Conservation (phyloP, 306 rosid species). For the Myrica gale region DNA sequence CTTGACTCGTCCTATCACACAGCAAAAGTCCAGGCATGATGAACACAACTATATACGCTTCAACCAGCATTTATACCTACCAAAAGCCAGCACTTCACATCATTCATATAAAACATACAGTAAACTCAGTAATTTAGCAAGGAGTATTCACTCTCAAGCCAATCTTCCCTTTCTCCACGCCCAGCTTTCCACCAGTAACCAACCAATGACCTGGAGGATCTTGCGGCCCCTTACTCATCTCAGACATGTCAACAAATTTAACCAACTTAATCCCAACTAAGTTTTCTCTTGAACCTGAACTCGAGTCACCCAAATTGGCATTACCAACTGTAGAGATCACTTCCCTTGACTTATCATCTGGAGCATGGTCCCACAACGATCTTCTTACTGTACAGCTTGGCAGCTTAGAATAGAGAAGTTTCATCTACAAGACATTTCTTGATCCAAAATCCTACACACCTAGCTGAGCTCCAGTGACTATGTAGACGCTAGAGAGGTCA, state of each 20-base stretch:
- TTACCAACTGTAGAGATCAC: slow-evolving; percentile 22
- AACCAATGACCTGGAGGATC: slow-evolving; percentile 88
- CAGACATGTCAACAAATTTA: slow-evolving; percentile 55
- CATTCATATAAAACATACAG: slow-evolving; percentile 31
- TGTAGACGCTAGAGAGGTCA: slow-evolving; percentile 53
- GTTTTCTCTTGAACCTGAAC: slow-evolving; percentile 44
- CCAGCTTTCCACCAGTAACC: slow-evolving; percentile 87
- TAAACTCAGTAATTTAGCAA: slow-evolving; percentile 62
- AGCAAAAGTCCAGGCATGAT: slow-evolving; percentile 25
- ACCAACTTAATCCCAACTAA: slow-evolving; percentile 46
- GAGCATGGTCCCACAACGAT: slow-evolving; percentile 74
- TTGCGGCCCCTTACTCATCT: slow-evolving; percentile 65
- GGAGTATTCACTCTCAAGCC: slow-evolving; percentile 73
- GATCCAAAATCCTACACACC: slow-evolving; percentile 91
- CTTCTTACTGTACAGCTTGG: slow-evolving; percentile 74
- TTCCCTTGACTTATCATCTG: slow-evolving; percentile 36
- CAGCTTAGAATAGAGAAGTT: slow-evolving; percentile 65
- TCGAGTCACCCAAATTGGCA: slow-evolving; percentile 33
- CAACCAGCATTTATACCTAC: slow-evolving; percentile 32
- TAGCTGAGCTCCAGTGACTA: slow-evolving; percentile 85
- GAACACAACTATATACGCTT: slow-evolving; percentile 26
- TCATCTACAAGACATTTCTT: slow-evolving; percentile 72
- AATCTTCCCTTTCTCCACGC: slow-evolving; percentile 76
- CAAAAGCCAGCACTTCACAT: slow-evolving; percentile 45
- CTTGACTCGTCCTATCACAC: slow-evolving; percentile 35